A percentile compares a stretch with the other conserved stretches of the same genome.
Conservation (phyloP, 345 rosid species). For the Populus deltoides region DNA sequence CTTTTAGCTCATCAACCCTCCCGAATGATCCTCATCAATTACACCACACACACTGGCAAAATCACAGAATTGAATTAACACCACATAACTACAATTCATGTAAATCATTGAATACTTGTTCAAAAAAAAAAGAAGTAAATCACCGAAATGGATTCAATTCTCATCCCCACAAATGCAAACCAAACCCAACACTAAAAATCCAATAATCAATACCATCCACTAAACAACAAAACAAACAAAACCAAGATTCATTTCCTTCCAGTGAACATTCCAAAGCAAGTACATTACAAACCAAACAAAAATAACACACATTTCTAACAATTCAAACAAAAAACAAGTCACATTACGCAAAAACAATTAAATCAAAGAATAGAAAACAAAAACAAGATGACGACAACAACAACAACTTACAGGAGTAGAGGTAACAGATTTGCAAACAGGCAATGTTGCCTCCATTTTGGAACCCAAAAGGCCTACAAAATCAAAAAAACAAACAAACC, state of each 20-base stretch:
- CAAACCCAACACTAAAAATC: not conserved
- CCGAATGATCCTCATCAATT: not conserved
- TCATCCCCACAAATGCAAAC: not conserved
- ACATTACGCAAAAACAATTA: not conserved
- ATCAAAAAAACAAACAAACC: not conserved
- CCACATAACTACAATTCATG: not conserved
- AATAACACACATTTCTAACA: not conserved
- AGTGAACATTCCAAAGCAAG: not conserved
- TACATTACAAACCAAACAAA: not conserved
- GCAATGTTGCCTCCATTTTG: constrained; percentile 68
- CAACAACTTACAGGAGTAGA: constrained; percentile 55
- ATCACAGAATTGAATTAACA: not conserved
- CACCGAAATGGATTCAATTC: not conserved
- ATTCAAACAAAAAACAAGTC: not conserved
- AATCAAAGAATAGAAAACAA: not conserved
- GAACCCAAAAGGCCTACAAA: constrained; percentile 8
- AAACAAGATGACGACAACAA: not conserved
- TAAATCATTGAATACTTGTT: too few species aligned
- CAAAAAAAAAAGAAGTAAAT: not conserved
- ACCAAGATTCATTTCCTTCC: not conserved
- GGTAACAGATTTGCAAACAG: constrained; percentile 53
- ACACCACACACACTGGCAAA: not conserved
- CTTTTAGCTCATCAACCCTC: not conserved
- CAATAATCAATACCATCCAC: not conserved
- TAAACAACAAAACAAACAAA: not conserved